Evolutionary conservation across 2,329 filamentous ascomycete species (phyloP).

Genomic region (Penicillium polonicum): DNA sequence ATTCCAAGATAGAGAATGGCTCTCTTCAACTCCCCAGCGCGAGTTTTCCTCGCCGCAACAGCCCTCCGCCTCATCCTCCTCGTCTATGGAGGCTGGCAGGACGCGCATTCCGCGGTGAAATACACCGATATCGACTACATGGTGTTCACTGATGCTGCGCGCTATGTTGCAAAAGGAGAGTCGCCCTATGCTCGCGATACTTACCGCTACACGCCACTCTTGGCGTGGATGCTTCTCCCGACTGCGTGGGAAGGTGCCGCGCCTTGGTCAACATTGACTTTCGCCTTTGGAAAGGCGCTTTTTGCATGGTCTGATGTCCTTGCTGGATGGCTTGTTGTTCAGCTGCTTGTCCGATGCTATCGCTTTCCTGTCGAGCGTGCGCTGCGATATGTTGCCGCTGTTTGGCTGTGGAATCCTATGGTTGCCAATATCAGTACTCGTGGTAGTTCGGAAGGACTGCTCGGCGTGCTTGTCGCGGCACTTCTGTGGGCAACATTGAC

Average conservation of each 20-base stretch:
- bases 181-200: constrained; percentile 89
- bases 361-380: constrained; percentile 57
- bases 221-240: constrained; percentile 87
- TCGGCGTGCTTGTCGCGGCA: constrained; percentile 80
- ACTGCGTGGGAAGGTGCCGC: constrained; percentile 57
- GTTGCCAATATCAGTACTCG: constrained; percentile 94
- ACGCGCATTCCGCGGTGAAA: constrained; percentile 86
- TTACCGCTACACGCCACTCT: constrained; percentile 91
- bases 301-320: constrained; percentile 82
- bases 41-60: constrained; percentile 43
- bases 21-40: constrained; percentile 34
- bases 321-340: constrained; percentile 74
- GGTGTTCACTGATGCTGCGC: constrained; percentile 93
- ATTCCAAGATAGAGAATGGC: constrained; percentile 9
- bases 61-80: constrained; percentile 71
- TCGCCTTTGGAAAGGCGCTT: constrained; percentile 81
- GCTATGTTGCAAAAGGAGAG: constrained; percentile 64
- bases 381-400: constrained; percentile 68
- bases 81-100: constrained; percentile 88
- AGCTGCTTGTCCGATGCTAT: constrained; percentile 50
- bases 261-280: constrained; percentile 32
- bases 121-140: constrained; percentile 99
- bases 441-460: constrained; percentile 86
- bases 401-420: constrained; percentile 98
- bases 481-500: constrained; percentile 78